Conservation (phyloP, 2,329 filamentous ascomycete species). For the Bertia moriformis region DNA sequence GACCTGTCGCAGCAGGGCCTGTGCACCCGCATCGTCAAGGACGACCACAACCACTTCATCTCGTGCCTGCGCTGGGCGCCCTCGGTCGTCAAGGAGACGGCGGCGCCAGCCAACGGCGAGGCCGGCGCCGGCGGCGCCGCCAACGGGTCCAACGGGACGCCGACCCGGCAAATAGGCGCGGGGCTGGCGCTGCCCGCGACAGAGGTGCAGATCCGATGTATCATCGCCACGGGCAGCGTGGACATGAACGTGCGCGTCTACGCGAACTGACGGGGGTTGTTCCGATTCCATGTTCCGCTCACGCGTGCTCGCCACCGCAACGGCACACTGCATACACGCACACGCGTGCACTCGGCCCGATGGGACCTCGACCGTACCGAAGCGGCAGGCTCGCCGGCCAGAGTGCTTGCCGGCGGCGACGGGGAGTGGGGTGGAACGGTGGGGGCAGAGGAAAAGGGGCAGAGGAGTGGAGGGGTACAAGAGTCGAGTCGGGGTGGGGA, state of each 20-base stretch:
- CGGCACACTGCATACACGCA: not conserved
- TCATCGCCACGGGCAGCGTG: slow-evolving; percentile 56
- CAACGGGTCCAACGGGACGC: slow-evolving; percentile 20
- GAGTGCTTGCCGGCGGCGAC: too few species aligned
- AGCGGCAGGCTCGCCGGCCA: too few species aligned
- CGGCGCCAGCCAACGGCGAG: slow-evolving; percentile 12
- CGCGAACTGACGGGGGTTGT: slow-evolving; percentile 18
- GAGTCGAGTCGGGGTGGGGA: too few species aligned
- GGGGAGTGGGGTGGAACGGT: too few species aligned
- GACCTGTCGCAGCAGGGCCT: slow-evolving; percentile 58
- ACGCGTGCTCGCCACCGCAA: not conserved
- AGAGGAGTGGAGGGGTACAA: too few species aligned
- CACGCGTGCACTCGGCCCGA: too few species aligned
- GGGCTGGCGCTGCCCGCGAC: slow-evolving; percentile 19
- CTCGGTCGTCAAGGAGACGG: slow-evolving; percentile 34
- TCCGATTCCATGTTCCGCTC: not conserved
- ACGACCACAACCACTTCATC: slow-evolving; percentile 54
- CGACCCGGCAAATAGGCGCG: too few species aligned
- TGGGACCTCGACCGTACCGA: too few species aligned
- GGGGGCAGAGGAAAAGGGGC: too few species aligned
- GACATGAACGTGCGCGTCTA: slow-evolving; percentile 55
- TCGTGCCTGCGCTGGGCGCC: slow-evolving; percentile 61
- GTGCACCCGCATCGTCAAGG: slow-evolving; percentile 50
- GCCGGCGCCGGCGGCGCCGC: slow-evolving; percentile 16
- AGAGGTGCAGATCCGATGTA: slow-evolving; percentile 44